A percentile compares a stretch with the other conserved stretches of the same genome.
Conservation (phyloP, 371 early-diverging fungal species). For the Globomyces sp. region DNA sequence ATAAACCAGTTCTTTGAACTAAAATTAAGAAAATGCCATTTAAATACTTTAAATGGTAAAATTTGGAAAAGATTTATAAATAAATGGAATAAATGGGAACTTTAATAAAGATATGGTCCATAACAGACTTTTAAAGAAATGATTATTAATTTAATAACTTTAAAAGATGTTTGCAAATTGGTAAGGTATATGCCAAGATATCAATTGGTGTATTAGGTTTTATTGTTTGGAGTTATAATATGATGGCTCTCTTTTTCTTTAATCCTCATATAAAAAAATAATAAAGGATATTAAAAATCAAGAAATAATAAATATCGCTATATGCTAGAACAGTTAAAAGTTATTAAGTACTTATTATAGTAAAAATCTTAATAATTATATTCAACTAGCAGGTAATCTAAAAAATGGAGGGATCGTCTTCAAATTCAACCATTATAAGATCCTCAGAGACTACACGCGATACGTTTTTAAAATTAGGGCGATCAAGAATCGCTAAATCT, state of each 20-base stretch:
- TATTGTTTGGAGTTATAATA: conserved; percentile 34
- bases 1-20: too few relatives aligned
- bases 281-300: too few relatives aligned
- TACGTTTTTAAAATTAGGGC: conserved; percentile 1
- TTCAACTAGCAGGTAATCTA: conserved; percentile 7
- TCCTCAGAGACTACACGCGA: conserved; percentile 12
- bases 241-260: neutral
- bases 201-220: conserved; percentile 32
- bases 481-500: neutral
- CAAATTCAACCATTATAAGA: neutral
- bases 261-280: too few relatives aligned
- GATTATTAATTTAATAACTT: neutral
- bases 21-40: too few relatives aligned
- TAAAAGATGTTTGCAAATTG: too few relatives aligned
- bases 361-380: conserved; percentile 15
- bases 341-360: conserved; percentile 11
- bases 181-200: conserved; percentile 18
- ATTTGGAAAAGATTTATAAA: too few relatives aligned
- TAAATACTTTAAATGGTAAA: too few relatives aligned
- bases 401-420: neutral
- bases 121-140: conserved; percentile 9
- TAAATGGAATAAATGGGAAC: too few relatives aligned
- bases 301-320: conserved; percentile 3
- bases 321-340: conserved; percentile 7
- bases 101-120: too few relatives aligned